Conservation (phyloP, 768 basidiomycete species). For the Suillus occidentalis region DNA sequence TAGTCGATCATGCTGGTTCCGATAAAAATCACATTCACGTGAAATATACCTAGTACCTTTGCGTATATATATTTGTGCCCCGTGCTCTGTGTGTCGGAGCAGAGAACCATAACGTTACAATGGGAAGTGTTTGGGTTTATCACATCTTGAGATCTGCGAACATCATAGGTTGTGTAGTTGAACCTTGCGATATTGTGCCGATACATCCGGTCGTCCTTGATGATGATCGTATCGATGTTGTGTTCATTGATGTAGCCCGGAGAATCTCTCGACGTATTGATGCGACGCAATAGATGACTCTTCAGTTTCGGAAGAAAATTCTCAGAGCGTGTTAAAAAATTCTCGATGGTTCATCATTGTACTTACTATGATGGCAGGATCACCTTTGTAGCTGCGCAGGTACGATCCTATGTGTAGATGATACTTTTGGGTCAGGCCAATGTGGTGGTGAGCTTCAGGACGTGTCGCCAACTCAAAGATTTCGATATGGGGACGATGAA, state of each 20-base stretch:
- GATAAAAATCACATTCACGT: slow-evolving; percentile 4
- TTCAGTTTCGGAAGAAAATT: not conserved
- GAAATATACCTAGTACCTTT: slow-evolving; percentile 6
- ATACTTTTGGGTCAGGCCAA: slow-evolving; percentile 4
- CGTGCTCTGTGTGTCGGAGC: no score
- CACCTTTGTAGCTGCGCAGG: not conserved
- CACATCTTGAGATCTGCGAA: not conserved
- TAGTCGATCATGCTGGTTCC: not conserved
- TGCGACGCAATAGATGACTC: no score
- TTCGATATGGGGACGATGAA: no score
- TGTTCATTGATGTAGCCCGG: no score
- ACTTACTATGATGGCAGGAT: not conserved
- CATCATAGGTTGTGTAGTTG: slow-evolving; percentile 7
- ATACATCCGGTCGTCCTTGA: not conserved
- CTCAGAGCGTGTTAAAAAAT: not conserved
- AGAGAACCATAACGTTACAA: not conserved
- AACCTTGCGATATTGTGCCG: not conserved
- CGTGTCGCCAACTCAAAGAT: no score
- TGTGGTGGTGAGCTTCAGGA: slow-evolving; percentile 1
- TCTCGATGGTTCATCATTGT: no score
- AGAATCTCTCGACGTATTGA: no score
- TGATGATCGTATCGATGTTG: slow-evolving; percentile 26
- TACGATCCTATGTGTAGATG: slow-evolving; percentile 20
- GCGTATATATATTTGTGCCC: not conserved
- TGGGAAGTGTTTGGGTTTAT: not conserved